phyloP scores from a whole-genome alignment of 441 rosid genomes.

The Omphalea diandra region DNA sequence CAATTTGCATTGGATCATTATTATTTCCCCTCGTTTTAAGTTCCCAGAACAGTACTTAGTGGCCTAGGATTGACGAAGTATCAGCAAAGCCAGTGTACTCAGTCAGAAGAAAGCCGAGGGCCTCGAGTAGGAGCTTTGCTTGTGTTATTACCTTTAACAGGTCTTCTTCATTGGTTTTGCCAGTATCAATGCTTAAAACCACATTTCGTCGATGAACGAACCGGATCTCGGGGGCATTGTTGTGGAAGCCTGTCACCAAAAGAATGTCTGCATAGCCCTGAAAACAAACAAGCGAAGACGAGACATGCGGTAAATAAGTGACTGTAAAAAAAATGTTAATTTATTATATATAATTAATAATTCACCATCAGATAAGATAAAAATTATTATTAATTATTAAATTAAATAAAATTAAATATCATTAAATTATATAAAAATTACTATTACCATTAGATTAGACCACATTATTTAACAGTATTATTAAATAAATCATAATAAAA shows the following conservation, averaged over 20 bases:
- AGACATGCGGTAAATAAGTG: no score
- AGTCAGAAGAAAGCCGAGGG: slow-evolving; percentile 53
- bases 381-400: no score
- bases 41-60: slow-evolving; percentile 88
- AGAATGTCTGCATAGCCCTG: slow-evolving; percentile 81
- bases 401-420: no score
- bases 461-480: no score
- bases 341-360: no score
- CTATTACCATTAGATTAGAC: no score
- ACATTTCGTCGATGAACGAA: slow-evolving; percentile 76
- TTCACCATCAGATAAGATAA: no score
- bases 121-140: slow-evolving; percentile 57
- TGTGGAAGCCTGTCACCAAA: slow-evolving; percentile 70
- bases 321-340: no score
- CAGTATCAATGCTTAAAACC: slow-evolving; percentile 75
- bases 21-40: slow-evolving; percentile 47
- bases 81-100: slow-evolving; percentile 89
- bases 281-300: background rate
- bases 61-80: slow-evolving; percentile 75
- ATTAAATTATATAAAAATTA: no score
- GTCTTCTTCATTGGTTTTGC: slow-evolving; percentile 89
- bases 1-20: slow-evolving; percentile 33
- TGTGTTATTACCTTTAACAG: slow-evolving; percentile 69
- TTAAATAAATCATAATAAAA: no score
- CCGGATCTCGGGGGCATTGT: slow-evolving; percentile 78